A percentile compares a stretch with the other conserved stretches of the same genome.
phyloP scores from a whole-genome alignment of 1,284 basidiomycete species.

The Abortiporus biennis region DNA sequence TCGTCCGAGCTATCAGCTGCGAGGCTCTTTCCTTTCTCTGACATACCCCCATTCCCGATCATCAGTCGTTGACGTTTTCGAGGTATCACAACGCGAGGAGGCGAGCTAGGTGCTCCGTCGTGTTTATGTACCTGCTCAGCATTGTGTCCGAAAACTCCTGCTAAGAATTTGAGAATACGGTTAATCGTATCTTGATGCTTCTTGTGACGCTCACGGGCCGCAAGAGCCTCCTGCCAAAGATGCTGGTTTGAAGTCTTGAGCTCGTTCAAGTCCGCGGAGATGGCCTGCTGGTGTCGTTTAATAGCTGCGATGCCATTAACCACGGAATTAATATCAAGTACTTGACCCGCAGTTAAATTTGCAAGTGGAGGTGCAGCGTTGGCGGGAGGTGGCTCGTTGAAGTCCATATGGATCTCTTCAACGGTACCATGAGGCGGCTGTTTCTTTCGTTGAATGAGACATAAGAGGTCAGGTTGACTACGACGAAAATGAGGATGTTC shows the following conservation, averaged over 20 bases:
- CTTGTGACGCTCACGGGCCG: slow-evolving; percentile 75
- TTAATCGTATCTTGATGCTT: slow-evolving; percentile 98
- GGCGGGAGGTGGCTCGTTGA: slow-evolving; percentile 18
- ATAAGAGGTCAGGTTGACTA: slow-evolving; percentile 87
- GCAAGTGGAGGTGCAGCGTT: slow-evolving; percentile 15
- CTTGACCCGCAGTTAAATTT: slow-evolving; percentile 36
- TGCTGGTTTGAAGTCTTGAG: slow-evolving; percentile 86
- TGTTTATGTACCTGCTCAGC: slow-evolving; percentile 37
- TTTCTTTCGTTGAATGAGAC: slow-evolving; percentile 81
- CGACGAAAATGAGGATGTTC: slow-evolving; percentile 87
- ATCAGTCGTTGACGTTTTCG: slow-evolving; percentile 51
- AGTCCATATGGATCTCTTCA: slow-evolving; percentile 22
- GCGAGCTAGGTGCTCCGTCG: slow-evolving; percentile 29
- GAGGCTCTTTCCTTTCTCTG: slow-evolving; percentile 29
- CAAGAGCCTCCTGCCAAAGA: slow-evolving; percentile 89
- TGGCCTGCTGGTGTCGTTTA: slow-evolving; percentile 86
- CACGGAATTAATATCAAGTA: slow-evolving; percentile 72
- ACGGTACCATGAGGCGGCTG: slow-evolving; percentile 28
- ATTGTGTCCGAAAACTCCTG: slow-evolving; percentile 80
- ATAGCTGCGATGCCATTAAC: slow-evolving; percentile 84
- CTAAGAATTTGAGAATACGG: slow-evolving; percentile 90
- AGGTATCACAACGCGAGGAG: slow-evolving; percentile 42
- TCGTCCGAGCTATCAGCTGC: slow-evolving; percentile 35
- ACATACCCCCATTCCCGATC: slow-evolving; percentile 51
- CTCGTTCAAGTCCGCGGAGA: slow-evolving; percentile 84